Evolutionary conservation across 2,329 filamentous ascomycete species (phyloP), one percentile per base, ranked within the genome.

Genomic region (Aspergillus unguis): DNA sequence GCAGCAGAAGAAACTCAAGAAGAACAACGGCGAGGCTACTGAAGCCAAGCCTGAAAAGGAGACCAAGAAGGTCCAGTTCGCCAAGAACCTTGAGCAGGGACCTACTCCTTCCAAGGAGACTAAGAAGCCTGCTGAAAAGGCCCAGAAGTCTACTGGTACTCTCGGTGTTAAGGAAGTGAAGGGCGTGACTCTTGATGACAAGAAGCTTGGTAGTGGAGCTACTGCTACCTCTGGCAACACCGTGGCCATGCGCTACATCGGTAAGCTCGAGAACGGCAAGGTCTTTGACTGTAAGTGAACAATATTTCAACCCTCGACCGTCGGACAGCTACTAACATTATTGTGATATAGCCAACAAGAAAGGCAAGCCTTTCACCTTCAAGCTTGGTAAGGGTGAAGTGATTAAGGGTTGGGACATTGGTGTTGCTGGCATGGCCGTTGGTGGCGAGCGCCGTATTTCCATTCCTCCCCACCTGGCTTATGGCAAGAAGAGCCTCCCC

Each of bases 391-490:
- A 86, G 70, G 92, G 92, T 57, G 90, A 97, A 75, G 95, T 99
- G 67, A 99, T 99, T 80, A 94, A 95, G 83, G 94, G 94, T 63
- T 97, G 94, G 95, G 95, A 99, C 72, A 84, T 97, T 60, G 94
- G 94, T 76, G 80, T 99, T 63, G 81, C 83, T 62, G 95, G 95
- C 75, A 96, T 99, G 90, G 80, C 86, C 63, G 86, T 92, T 62
- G 94, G 94, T 67, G 91, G 90, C 66, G 95, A 99, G 82, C 90
- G 94, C 67, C 87, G 94, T 63, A 81, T 99, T 66, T 92, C 85
- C 58, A 91, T 99, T 66, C 95, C 95, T 44, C 80, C 94, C 44
- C 78, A 87, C 65, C 84, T 92, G 54, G 95, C 88, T 65, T 99
- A 99, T 74, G 94, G 95, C 75, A 91, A 84, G 76, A 87, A 89